Evolutionary conservation across 2,329 filamentous ascomycete species (phyloP).

Genomic region (Trichoderma koningiopsis): DNA sequence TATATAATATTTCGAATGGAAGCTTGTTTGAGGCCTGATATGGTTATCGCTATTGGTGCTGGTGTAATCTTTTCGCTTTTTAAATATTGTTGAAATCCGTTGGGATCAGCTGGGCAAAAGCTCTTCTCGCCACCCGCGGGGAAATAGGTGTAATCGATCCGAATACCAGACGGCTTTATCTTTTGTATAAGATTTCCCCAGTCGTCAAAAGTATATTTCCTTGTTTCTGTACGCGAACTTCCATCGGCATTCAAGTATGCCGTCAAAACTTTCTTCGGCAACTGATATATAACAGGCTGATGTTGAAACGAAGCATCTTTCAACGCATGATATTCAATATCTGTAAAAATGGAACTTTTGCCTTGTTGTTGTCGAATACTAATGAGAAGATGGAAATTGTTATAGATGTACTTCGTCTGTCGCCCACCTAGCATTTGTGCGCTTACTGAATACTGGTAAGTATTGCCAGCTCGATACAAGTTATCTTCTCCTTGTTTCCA

Average conservation of each 20-base stretch:
- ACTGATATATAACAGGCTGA: neutral
- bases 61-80: neutral
- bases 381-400: neutral
- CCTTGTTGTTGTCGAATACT: neutral
- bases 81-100: neutral
- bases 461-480: neutral
- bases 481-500: neutral
- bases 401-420: neutral
- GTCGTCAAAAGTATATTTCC: neutral
- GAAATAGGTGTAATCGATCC: neutral
- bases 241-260: neutral
- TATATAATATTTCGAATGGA: neutral
- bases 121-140: neutral
- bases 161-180: neutral
- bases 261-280: neutral
- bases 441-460: neutral
- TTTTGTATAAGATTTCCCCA: neutral
- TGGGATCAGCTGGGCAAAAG: neutral
- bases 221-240: neutral
- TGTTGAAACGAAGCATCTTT: neutral
- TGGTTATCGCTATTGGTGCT: neutral
- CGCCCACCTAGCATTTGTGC: neutral
- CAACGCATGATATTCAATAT: neutral
- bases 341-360: neutral
- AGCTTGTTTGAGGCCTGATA: neutral